Percentiles rank a stretch among this genome's conserved stretches.
Evolutionary conservation across 805 yeast species (phyloP).

Genomic region (Nakazawaea anatomiae): DNA sequence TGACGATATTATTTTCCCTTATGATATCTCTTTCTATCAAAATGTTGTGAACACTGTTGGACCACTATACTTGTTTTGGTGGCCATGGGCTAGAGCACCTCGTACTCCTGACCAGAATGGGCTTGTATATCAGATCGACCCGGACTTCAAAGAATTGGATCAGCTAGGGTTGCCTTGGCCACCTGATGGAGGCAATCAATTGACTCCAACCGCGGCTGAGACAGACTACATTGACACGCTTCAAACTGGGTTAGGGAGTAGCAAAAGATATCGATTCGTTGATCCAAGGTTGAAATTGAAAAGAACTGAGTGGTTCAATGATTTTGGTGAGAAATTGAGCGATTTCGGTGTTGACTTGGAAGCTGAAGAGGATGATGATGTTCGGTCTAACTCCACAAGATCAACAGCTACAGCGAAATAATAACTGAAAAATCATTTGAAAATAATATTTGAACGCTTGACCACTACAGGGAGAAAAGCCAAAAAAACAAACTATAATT

Average conservation of each 20-base stretch:
- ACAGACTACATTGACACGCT: constrained; percentile 13
- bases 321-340: constrained; percentile 73
- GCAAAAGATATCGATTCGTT: neutral
- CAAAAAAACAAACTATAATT: no score
- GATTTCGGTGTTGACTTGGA: constrained; percentile 88
- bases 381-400: constrained; percentile 6
- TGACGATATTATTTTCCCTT: constrained; percentile 78
- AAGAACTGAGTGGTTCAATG: constrained; percentile 61
- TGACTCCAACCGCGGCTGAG: constrained; percentile 5
- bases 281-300: constrained; percentile 31
- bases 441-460: no score
- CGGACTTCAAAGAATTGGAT: constrained; percentile 47
- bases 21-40: constrained; percentile 57
- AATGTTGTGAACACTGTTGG: constrained; percentile 58
- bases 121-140: constrained; percentile 42
- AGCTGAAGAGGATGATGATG: constrained; percentile 37
- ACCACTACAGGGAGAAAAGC: no score
- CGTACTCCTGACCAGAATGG: constrained; percentile 62
- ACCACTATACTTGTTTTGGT: constrained; percentile 55
- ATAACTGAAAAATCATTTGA: no score
- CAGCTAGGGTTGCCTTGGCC: constrained; percentile 85
- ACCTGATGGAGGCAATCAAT: constrained; percentile 66
- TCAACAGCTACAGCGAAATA: neutral
- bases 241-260: neutral
- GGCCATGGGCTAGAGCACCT: constrained; percentile 63